Conservation (phyloP, 768 basidiomycete species). For the Leccinum subgranulosum region DNA sequence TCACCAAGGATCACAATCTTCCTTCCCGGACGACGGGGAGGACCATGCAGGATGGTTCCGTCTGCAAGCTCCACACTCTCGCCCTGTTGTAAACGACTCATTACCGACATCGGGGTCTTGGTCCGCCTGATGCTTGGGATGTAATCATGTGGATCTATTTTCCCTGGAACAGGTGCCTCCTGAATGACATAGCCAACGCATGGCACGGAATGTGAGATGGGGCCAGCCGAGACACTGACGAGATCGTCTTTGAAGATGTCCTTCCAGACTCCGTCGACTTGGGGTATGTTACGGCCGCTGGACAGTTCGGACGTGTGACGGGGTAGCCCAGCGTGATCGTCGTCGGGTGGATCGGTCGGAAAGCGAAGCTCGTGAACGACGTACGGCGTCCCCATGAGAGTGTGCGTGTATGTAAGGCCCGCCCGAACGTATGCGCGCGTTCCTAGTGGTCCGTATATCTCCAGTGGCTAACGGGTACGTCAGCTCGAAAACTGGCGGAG, state of each 20-base stretch:
- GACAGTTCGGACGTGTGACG: constrained; percentile 53
- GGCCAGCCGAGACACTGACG: constrained; percentile 69
- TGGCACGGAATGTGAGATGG: constrained; percentile 76
- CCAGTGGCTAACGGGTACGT: constrained; percentile 48
- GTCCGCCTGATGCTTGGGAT: constrained; percentile 68
- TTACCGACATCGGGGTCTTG: constrained; percentile 62
- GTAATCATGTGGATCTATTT: constrained; percentile 67
- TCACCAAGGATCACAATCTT: constrained; percentile 84
- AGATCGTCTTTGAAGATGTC: constrained; percentile 56
- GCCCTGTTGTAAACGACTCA: constrained; percentile 65
- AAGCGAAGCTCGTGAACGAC: constrained; percentile 82
- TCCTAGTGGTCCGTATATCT: constrained; percentile 85
- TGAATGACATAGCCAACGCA: constrained; percentile 76
- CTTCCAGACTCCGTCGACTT: constrained; percentile 59
- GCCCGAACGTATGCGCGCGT: constrained; percentile 77
- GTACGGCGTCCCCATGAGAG: constrained; percentile 61
- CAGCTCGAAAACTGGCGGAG: constrained; percentile 4
- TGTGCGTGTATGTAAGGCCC: constrained; percentile 65
- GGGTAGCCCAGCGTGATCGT: constrained; percentile 48
- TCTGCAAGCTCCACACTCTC: constrained; percentile 62
- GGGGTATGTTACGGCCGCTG: constrained; percentile 60
- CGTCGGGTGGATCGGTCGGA: constrained; percentile 53
- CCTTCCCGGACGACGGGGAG: constrained; percentile 60
- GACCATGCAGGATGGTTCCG: constrained; percentile 70
- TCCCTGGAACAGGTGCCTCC: constrained; percentile 73